Base-by-base conservation (phyloP, 2,329 filamentous ascomycete species). In the Pseudogymnoascus sp. region DNA sequence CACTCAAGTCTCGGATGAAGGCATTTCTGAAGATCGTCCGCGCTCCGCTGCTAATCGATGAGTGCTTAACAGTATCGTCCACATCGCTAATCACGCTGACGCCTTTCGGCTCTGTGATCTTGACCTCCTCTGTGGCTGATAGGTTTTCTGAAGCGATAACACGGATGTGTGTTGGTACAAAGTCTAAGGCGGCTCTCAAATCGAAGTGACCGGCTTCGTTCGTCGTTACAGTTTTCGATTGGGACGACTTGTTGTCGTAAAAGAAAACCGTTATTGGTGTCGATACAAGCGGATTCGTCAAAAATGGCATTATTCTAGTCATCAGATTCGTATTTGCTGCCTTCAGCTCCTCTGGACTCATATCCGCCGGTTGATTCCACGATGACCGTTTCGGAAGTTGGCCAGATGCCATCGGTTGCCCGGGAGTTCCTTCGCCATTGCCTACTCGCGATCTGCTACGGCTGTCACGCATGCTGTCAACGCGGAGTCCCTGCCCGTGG, bases 61-160 rank as follows among this genome's bases (percentile, higher is more conserved):
- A 97, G 70, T 92, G 89, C 74, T 99, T 99, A 72, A 99, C 88
- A 0, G 95, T 99, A 75, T 99, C 95, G 71, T 99, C 95, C 66
- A 99, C 95, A 73, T 99, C 95, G 73, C 91, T 97, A 73, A 99
- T 97, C 63, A 99, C 72, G 74, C 93, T 97, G 65, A 99, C 84
- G 41, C 95, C 95, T 21, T 79, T 80, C 0, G 89, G 84, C 63
- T 93, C 88, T 3, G 89, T 92, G 60, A 97, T 79, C 41, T 85
- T 81, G 49, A 99, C 82, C 62, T 90, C 83, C 66, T 95, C 89
- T 1, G 88, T 91, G 0, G 87, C 88, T 14, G 93, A 96, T 3
- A 99, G 80, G 63, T 88, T 83, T 71, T 97, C 92, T 11, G 89
- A 93, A 5, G 91, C 93, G 16, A 99, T 77, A 1, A 99, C 89